Base-by-base conservation (phyloP, 306 rosid species). In the Malus fusca region DNA sequence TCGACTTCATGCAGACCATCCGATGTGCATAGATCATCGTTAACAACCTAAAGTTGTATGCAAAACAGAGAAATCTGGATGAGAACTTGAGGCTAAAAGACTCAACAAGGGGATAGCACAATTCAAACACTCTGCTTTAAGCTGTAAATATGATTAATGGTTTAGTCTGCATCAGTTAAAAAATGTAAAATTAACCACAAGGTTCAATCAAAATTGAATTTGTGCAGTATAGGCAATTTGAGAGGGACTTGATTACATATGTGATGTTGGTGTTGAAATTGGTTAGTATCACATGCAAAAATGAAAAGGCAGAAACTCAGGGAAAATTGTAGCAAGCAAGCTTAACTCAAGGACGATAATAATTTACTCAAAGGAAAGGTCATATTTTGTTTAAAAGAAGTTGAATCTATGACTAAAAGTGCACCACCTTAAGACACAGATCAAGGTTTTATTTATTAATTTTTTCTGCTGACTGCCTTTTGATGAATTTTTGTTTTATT, bases 1-100 rank as follows among this genome's bases (percentile, higher is more conserved):
- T 92, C 96, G 61, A 92, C 88, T 83, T 88, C 91, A 82, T 84
- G 97, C 84, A 89, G 73, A 79, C 85, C 85, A 70, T 87, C 90
- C 0, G 82, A 80, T 28, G 85, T 75, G 77, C 87, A 88, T 11
- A 82, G 83, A 76, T 90, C 91, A 48, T 86, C 81, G 35, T 81
- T 84, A 66, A 77, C 79, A 79, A 89, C 93, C 98, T 95, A 79
- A 35, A 63, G 78, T 46, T 46, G 40, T 72, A 30, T 42, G 53
- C 65, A 35, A 75, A 21, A 76, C 44, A 43, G 73, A 72, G 81
- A 79, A 52, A 61, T 51, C 53, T 69, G 17, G 15, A 23, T 14
- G 35, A 61, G 73, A 67, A 74, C 43, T 37, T 44, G 62, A 46
- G 4, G 63, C 65, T 40, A 73, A 64, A 59, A 68, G 30, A 53